Percentiles rank a stretch among this genome's conserved stretches.
phyloP scores from a whole-genome alignment of 164 flowering plant genomes.

The Kalanchoe fedtschenkoi region DNA sequence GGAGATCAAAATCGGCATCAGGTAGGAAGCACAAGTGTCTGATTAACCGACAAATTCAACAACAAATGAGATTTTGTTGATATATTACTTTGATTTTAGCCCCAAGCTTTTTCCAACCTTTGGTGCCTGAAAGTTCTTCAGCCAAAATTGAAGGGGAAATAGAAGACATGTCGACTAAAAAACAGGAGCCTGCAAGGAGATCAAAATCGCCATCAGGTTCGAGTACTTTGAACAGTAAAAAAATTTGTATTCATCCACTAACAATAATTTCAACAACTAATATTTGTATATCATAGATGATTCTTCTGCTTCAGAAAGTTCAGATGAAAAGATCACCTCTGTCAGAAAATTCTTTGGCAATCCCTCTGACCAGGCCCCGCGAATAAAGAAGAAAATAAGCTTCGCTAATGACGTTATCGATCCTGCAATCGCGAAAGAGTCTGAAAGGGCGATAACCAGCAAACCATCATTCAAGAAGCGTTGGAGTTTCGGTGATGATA shows the following conservation, averaged over 20 bases:
- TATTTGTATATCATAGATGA: not conserved
- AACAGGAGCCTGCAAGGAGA: slow-evolving; percentile 7
- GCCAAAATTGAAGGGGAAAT: slow-evolving; percentile 18
- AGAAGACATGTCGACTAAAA: slow-evolving; percentile 9
- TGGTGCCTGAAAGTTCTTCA: slow-evolving; percentile 12
- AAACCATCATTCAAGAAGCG: slow-evolving; percentile 15
- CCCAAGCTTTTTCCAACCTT: not conserved
- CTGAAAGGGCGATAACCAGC: slow-evolving; percentile 11
- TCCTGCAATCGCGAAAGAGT: slow-evolving; percentile 8
- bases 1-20: slow-evolving; percentile 11
- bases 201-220: slow-evolving; percentile 17
- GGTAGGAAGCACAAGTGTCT: slow-evolving; percentile 9
- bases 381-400: not conserved
- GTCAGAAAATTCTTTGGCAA: slow-evolving; percentile 4
- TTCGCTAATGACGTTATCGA: not conserved
- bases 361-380: not conserved
- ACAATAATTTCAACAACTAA: not conserved
- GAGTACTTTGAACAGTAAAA: not conserved
- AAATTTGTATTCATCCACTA: not conserved
- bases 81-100: not conserved
- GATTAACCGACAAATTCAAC: not conserved
- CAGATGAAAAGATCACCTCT: slow-evolving; percentile 2
- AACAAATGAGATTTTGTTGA: not conserved
- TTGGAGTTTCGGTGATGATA: slow-evolving; percentile 13
- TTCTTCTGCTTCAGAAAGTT: not conserved